Base-by-base conservation (phyloP, 2,329 filamentous ascomycete genomes). In the Diaporthe humulicola region DNA sequence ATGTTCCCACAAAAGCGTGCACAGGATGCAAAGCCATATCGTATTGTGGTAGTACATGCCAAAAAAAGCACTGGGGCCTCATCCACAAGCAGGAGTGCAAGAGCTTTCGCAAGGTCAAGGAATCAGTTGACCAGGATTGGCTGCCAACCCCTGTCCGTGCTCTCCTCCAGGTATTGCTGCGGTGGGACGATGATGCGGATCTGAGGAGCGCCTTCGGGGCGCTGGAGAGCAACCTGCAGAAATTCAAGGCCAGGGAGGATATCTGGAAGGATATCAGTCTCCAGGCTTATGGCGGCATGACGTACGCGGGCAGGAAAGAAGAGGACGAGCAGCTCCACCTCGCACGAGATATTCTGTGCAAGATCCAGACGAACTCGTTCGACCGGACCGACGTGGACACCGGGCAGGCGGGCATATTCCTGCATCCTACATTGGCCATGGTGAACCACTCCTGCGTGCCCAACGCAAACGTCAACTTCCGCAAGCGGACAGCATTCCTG, bases 301-400 rank as follows among this genome's bases (percentile, higher is more conserved):
- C 85, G 45, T 90, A 87, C 78, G 81, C 86, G 0, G 85, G 85
- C 1, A 78, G 82, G 77, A 81, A 84, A 75, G 80, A 80, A 73
- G 82, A 78, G 3, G 81, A 84, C 52, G 81, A 81, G 72, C 80
- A 80, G 69, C 75, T 89, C 10, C 78, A 79, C 36, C 82, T 81
- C 76, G 87, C 88, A 10, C 79, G 86, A 30, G 86, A 87, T 72
- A 77, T 90, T 2, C 76, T 91, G 48, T 91, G 89, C 82, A 89
- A 90, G 90, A 87, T 92, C 74, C 86, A 90, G 79, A 90, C 90
- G 50, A 93, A 93, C 81, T 86, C 90, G 5, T 93, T 93, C 79
- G 89, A 90, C 78, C 84, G 89, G 70, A 84, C 85, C 36, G 89
- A 92, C 70, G 80, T 83, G 2, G 89, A 92, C 77, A 80, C 88